Evolutionary conservation across 139 green algal species (phyloP), one percentile per base, ranked within the genome.

Genomic region (Asterochloris erici): DNA sequence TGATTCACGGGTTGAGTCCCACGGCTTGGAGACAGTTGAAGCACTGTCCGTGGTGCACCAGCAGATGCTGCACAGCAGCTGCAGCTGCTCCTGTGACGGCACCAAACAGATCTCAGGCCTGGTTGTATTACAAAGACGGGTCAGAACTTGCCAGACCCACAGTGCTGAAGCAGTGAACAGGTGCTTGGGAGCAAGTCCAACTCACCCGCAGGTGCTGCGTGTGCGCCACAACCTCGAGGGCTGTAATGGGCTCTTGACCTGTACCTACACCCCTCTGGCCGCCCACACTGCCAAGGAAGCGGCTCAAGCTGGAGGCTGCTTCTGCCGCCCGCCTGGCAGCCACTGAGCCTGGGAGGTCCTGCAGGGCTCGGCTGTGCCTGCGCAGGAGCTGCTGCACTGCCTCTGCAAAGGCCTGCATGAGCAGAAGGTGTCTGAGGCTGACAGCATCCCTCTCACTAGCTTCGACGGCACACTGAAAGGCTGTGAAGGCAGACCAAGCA

Each of bases 361-460:
- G 78, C 78, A 82, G 27, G 63, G 78, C 78, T 16, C 14, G n/a
- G 19, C 63, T 28, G 24, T 82, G 63, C 26, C 23, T 21, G 24
- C 64, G 63, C 63, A 82, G 26, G 6, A 82, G 9, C 0, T 27
- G 19, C 16, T 75, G 63, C 26, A 73, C 78, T 75, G 63, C 78
- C 12, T 63, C 78, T 76, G 78, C 63, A 15, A 79, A 83, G 14
- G 63, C 77, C 77, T 81, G 77, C 74, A 9, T 9, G 10, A 64
- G 29, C 28, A 63, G 54, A 79, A 63, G 0, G 28, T 47, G 11
- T 79, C 15, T 23, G 63, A n/a, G 10, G 74, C 74, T 64, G 38
- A 27, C 23, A 60, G 61, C 14, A 60, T 54, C 9, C 77, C 26
- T 28, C 14, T n/a, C 77, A 70, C 10, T 27, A 81, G 60, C 12